Conservation (phyloP, 495 filamentous ascomycete genomes). For the Penicillium salamii region DNA sequence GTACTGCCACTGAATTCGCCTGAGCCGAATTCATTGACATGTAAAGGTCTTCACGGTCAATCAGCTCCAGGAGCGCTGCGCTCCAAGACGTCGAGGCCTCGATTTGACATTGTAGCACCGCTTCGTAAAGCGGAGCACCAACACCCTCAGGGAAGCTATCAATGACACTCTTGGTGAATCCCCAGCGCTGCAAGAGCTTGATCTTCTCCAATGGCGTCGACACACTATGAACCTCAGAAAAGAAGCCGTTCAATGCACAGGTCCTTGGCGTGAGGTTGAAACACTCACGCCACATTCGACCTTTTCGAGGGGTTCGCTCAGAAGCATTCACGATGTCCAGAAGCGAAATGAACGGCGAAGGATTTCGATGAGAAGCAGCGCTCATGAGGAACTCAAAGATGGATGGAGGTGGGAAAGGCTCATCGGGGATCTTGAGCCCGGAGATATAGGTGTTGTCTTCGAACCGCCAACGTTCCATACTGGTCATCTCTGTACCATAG, state of each 20-base stretch:
- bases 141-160: constrained; percentile 85
- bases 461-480: constrained; percentile 58
- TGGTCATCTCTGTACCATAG: constrained; percentile 69
- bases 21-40: constrained; percentile 56
- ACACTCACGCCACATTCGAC: constrained; percentile 40
- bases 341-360: constrained; percentile 57
- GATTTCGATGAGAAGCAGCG: constrained; percentile 27
- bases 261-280: constrained; percentile 62
- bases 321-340: constrained; percentile 51
- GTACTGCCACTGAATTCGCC: constrained; percentile 28
- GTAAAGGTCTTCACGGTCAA: constrained; percentile 78
- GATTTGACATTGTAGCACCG: constrained; percentile 77
- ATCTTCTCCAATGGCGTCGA: constrained; percentile 36
- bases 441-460: constrained; percentile 50
- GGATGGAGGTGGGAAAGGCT: constrained; percentile 67
- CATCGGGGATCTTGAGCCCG: constrained; percentile 43
- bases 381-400: constrained; percentile 65
- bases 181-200: constrained; percentile 44
- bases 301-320: constrained; percentile 36
- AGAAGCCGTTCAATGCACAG: constrained; percentile 58
- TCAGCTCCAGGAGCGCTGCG: constrained; percentile 63
- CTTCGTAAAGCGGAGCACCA: constrained; percentile 73
- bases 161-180: constrained; percentile 40
- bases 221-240: constrained; percentile 33
- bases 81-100: constrained; percentile 77